A percentile compares a stretch with the other conserved stretches of the same genome.
These are phyloP conservation scores for Silene latifolia DNA, from an alignment of 148 eudicot genomes.

Conservation along the genomic window DNA sequence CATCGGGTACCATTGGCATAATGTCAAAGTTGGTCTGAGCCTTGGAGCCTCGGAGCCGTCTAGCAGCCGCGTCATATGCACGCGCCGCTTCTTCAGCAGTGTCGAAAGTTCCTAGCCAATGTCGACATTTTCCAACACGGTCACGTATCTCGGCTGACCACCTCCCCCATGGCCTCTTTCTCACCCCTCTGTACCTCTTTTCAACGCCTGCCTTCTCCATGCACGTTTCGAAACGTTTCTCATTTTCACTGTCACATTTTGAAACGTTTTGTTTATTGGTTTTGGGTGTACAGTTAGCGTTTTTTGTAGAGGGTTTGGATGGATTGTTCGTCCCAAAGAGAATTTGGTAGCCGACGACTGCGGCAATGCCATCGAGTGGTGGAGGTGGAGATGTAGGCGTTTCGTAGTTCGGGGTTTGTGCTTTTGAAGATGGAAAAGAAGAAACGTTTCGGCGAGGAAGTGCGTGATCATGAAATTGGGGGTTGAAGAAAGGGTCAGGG, in stretches of 20 bases:
- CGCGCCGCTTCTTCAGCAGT: slow-evolving; percentile 83
- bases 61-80: slow-evolving; percentile 79
- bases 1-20: slow-evolving; percentile 34
- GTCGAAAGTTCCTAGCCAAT: slow-evolving; percentile 93
- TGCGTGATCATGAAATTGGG: not conserved
- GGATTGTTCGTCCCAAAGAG: slow-evolving; percentile 22
- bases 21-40: slow-evolving; percentile 72
- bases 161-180: slow-evolving; percentile 90
- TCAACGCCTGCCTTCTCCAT: slow-evolving; percentile 1
- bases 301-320: not conserved
- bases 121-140: slow-evolving; percentile 73
- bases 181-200: slow-evolving; percentile 69
- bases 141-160: slow-evolving; percentile 94
- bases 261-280: slow-evolving; percentile 5
- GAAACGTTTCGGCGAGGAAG: slow-evolving; percentile 17
- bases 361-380: slow-evolving; percentile 29
- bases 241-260: not conserved
- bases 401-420: not conserved
- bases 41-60: slow-evolving; percentile 63
- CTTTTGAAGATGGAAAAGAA: not conserved
- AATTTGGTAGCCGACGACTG: slow-evolving; percentile 26
- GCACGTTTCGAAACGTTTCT: slow-evolving; percentile 15
- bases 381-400: slow-evolving; percentile 13
- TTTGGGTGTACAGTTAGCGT: too few species aligned
- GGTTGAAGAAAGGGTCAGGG: not conserved